Percentiles rank a stretch among this genome's conserved stretches.
phyloP scores from a whole-genome alignment of 208 protist species.

The Acanthamoeba culbertsoni region DNA sequence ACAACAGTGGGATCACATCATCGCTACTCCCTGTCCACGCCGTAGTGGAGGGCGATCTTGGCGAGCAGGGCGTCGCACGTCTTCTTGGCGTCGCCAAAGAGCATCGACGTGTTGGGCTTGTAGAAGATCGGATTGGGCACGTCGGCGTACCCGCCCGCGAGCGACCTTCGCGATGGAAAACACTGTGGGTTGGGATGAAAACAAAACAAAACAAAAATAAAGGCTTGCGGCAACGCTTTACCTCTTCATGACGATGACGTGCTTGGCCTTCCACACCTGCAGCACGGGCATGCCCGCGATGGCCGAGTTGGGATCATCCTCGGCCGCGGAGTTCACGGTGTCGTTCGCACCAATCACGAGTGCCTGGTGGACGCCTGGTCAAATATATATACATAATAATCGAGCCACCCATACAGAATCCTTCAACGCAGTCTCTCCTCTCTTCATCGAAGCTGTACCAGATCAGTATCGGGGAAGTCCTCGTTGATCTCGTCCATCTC shows the following conservation, averaged over 20 bases:
- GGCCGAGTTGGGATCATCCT: slow-evolving; percentile 85
- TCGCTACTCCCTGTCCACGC: background rate
- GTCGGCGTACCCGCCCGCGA: slow-evolving; percentile 56
- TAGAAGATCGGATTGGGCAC: slow-evolving; percentile 90
- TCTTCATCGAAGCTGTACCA: slow-evolving; percentile 43
- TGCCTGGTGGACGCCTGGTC: background rate
- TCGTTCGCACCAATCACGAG: slow-evolving; percentile 89
- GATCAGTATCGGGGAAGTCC: slow-evolving; percentile 83
- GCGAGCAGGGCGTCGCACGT: slow-evolving; percentile 75
- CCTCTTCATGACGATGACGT: slow-evolving; percentile 89
- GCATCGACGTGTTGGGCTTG: slow-evolving; percentile 88
- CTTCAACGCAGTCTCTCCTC: slow-evolving; percentile 82
- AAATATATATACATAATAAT: background rate
- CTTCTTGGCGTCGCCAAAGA: slow-evolving; percentile 88
- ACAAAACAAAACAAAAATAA: background rate
- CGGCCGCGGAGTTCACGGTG: slow-evolving; percentile 89
- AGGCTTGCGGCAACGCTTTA: slow-evolving; percentile 29
- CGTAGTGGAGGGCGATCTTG: slow-evolving; percentile 44
- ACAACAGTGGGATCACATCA: background rate
- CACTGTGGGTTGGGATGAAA: background rate
- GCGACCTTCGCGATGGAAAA: background rate
- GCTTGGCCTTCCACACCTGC: slow-evolving; percentile 87
- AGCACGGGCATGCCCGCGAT: slow-evolving; percentile 93
- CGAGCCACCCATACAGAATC: background rate
- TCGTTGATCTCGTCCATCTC: slow-evolving; percentile 93